Percentiles rank a stretch among this genome's conserved stretches.
These are phyloP conservation scores for Leptographium flavum DNA, from an alignment of 2,329 filamentous ascomycete genomes.

Conservation along the genomic window DNA sequence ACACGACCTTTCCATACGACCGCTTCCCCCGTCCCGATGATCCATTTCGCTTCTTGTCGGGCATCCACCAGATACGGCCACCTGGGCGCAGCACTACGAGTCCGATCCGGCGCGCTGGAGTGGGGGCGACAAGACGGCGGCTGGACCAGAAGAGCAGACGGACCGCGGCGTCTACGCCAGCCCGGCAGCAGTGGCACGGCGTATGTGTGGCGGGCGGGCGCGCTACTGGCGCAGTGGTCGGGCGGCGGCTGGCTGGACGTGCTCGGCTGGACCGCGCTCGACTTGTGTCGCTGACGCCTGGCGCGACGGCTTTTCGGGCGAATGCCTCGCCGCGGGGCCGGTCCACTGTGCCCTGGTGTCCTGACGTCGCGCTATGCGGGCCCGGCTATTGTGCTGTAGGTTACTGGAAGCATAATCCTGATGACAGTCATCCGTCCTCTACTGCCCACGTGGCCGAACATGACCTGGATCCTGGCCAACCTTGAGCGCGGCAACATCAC, in stretches of 20 bases:
- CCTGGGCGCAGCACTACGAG: constrained; percentile 31
- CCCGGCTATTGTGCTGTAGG: too few species aligned
- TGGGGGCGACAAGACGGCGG: constrained; percentile 22
- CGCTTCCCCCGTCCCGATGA: constrained; percentile 27
- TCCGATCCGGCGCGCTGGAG: constrained; percentile 30
- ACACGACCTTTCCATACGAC: constrained; percentile 14
- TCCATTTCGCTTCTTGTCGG: constrained; percentile 32
- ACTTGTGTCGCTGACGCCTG: constrained; percentile 34
- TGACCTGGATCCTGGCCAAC: constrained; percentile 26
- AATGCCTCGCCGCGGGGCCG: constrained; percentile 32
- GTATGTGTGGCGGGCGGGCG: constrained; percentile 23
- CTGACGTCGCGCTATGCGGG: too few species aligned
- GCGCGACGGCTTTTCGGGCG: constrained; percentile 34
- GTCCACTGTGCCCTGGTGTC: constrained; percentile 30
- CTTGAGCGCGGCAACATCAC: constrained; percentile 31
- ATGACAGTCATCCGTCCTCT: too few species aligned
- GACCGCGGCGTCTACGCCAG: constrained; percentile 31
- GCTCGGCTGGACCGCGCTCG: constrained; percentile 30
- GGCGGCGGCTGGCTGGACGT: constrained; percentile 30
- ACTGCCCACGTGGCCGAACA: constrained; percentile 28
- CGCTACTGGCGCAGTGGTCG: constrained; percentile 24
- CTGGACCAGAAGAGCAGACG: neutral
- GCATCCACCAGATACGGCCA: constrained; percentile 25
- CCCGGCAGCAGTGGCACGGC: constrained; percentile 30
- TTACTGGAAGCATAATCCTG: too few species aligned